Evolutionary conservation across 805 yeast genomes (phyloP).

Genomic region (Sugiyamaella lignohabitans): DNA sequence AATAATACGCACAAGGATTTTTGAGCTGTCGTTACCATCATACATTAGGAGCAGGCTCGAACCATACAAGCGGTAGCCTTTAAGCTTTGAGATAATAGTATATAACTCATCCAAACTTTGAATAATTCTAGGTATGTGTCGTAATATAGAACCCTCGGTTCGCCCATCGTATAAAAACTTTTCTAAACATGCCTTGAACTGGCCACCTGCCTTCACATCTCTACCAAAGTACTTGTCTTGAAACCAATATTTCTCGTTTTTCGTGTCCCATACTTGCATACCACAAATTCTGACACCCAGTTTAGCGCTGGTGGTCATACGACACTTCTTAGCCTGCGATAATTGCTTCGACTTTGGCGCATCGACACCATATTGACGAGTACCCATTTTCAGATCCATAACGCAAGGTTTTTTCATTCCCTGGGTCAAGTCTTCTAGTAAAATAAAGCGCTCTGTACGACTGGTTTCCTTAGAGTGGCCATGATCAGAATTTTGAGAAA

Average conservation of each 20-base stretch:
- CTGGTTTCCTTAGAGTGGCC: conserved; percentile 27
- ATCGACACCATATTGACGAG: conserved; percentile 96
- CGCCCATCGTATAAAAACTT: conserved; percentile 77
- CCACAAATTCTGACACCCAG: conserved; percentile 95
- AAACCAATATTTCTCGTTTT: conserved; percentile 45
- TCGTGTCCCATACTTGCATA: conserved; percentile 71
- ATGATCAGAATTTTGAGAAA: background rate
- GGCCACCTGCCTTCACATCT: conserved; percentile 57
- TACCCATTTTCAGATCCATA: conserved; percentile 94
- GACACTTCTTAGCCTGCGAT: conserved; percentile 80
- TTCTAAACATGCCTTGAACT: conserved; percentile 68
- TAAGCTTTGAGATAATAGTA: conserved; percentile 46
- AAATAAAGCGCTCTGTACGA: conserved; percentile 70
- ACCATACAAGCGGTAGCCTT: conserved; percentile 86
- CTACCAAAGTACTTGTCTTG: conserved; percentile 94
- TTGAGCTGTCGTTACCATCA: conserved; percentile 47
- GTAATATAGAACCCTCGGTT: conserved; percentile 48
- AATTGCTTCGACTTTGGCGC: conserved; percentile 63
- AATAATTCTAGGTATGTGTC: conserved; percentile 63
- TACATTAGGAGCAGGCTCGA: conserved; percentile 83
- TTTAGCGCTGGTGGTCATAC: conserved; percentile 66
- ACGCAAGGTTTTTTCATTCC: conserved; percentile 85
- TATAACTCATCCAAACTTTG: conserved; percentile 54
- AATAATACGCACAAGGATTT: conserved; percentile 57
- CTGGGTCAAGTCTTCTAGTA: conserved; percentile 84